Percentiles rank a stretch among this genome's conserved stretches.
Conservation (phyloP, 345 rosid genomes). For the Pugionium cornutum region DNA sequence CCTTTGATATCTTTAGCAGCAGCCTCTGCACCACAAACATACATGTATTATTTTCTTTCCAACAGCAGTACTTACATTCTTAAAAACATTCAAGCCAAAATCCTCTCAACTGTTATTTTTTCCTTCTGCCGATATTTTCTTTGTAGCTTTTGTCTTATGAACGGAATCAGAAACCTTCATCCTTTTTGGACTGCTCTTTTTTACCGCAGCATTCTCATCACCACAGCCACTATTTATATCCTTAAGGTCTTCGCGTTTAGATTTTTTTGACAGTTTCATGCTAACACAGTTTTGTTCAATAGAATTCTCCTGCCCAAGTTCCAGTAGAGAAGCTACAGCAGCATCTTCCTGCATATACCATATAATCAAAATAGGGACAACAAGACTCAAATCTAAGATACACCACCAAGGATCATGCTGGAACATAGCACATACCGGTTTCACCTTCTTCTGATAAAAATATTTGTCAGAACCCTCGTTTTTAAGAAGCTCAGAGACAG, state of each 20-base stretch:
- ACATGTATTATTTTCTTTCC: slow-evolving; percentile 3
- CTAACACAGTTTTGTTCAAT: slow-evolving; percentile 32
- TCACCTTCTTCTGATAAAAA: slow-evolving; percentile 2
- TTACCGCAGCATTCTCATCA: slow-evolving; percentile 32
- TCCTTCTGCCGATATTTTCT: slow-evolving; percentile 26
- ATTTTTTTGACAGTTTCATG: background rate
- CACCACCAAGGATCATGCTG: slow-evolving; percentile 37
- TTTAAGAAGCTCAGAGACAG: too few species aligned
- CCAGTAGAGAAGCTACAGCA: slow-evolving; percentile 39
- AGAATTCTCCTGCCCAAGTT: slow-evolving; percentile 63
- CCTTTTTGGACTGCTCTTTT: slow-evolving; percentile 28
- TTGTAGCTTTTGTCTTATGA: slow-evolving; percentile 20
- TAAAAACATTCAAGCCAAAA: background rate
- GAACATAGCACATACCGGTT: slow-evolving; percentile 38
- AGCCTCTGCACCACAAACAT: slow-evolving; percentile 9
- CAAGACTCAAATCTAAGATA: slow-evolving; percentile 3
- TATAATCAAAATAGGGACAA: background rate
- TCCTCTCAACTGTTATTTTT: slow-evolving; percentile 16
- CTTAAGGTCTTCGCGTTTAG: slow-evolving; percentile 37
- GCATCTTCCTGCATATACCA: slow-evolving; percentile 42
- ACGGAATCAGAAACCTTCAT: slow-evolving; percentile 29
- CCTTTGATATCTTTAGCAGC: background rate
- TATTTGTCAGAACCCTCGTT: too few species aligned
- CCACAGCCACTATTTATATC: slow-evolving; percentile 39
- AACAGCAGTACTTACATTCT: background rate